Evolutionary conservation across 2,329 filamentous ascomycete species (phyloP).

Genomic region (Paraphaeosphaeria minitans): DNA sequence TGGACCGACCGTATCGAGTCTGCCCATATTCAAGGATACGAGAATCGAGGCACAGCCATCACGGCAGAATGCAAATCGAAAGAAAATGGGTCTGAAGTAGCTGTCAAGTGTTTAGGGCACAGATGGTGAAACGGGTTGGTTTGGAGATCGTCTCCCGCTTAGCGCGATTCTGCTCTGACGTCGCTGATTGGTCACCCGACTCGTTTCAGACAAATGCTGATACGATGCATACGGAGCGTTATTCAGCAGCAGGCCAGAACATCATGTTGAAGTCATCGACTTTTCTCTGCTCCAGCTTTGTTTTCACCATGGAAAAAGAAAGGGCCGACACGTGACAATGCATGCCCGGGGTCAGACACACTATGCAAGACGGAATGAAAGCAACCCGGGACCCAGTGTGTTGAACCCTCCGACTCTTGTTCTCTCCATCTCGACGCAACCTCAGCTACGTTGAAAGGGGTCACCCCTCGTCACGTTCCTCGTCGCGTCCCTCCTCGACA

Average conservation of each 20-base stretch:
- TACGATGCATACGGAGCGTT: not conserved
- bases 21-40: not conserved
- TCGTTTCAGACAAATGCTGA: constrained; percentile 17
- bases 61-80: not conserved
- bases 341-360: not conserved
- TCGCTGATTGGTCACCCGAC: not conserved
- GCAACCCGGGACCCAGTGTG: not conserved
- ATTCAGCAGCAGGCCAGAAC: not conserved
- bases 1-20: not conserved
- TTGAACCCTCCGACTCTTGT: not conserved
- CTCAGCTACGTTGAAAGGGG: not conserved
- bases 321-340: not conserved
- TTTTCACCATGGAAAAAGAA: not conserved
- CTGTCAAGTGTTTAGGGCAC: constrained; percentile 18
- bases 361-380: not conserved
- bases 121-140: constrained; percentile 33
- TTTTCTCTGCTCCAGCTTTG: not conserved
- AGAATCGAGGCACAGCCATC: not conserved
- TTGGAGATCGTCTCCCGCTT: constrained; percentile 26
- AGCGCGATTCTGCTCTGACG: constrained; percentile 16
- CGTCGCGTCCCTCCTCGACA: constrained; percentile 28
- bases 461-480: constrained; percentile 2
- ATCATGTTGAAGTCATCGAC: not conserved
- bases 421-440: not conserved
- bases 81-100: constrained; percentile 4